phyloP scores from a whole-genome alignment of 2,329 filamentous ascomycete genomes.

The Fusarium sp. region DNA sequence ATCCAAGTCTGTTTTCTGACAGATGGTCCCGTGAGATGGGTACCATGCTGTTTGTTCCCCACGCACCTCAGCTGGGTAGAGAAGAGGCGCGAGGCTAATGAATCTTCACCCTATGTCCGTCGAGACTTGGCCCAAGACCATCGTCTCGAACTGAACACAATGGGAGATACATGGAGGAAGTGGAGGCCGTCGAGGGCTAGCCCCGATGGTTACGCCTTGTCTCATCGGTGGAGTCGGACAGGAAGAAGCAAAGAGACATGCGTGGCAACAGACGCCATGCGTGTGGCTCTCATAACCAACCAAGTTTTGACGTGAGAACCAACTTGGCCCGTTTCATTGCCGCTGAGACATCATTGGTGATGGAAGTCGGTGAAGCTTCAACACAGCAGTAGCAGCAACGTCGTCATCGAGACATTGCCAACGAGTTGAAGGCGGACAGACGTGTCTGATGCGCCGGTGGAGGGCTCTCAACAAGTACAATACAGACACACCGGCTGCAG shows the following conservation, averaged over 20 bases:
- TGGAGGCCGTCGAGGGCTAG: conserved; percentile 1
- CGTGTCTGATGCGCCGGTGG: neutral
- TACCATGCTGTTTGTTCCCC: conserved; percentile 15
- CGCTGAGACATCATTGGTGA: neutral
- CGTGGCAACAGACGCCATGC: conserved; percentile 14
- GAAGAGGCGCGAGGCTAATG: conserved; percentile 31
- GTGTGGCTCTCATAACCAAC: conserved; percentile 13
- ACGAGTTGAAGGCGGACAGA: neutral
- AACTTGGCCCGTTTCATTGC: conserved; percentile 1
- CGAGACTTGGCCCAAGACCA: conserved; percentile 16
- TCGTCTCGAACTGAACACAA: conserved; percentile 21
- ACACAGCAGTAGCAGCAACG: neutral
- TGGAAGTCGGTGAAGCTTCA: conserved; percentile 4
- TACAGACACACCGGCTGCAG: neutral
- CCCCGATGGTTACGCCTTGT: conserved; percentile 14
- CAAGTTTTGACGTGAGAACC: neutral
- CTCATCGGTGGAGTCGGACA: conserved; percentile 15
- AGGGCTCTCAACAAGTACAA: neutral
- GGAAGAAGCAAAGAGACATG: conserved; percentile 25
- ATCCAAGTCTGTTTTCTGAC: neutral
- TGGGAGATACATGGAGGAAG: conserved; percentile 1
- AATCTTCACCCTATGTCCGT: conserved; percentile 14
- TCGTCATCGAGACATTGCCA: neutral
- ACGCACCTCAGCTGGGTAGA: conserved; percentile 9
- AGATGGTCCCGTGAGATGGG: conserved; percentile 14